These are phyloP conservation scores for Rhizopus arrhizus DNA, from an alignment of 371 early-diverging fungal species.

Conservation along the genomic window DNA sequence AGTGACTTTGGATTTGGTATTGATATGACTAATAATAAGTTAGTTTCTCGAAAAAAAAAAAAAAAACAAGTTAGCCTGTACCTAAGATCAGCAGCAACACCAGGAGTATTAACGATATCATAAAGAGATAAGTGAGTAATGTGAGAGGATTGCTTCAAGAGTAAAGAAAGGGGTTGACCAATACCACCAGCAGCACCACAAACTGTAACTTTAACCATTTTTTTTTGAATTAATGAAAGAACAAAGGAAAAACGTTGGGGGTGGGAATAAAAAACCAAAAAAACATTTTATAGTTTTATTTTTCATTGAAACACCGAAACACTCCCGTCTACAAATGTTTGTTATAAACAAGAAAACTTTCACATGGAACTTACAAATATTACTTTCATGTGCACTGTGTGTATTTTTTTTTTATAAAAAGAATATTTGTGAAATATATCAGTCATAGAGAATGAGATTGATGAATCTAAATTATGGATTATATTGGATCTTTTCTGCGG, in stretches of 20 bases:
- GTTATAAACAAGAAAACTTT: too few relatives aligned
- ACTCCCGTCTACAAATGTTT: neutral
- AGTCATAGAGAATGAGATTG: too few relatives aligned
- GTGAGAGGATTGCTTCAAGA: slow-evolving; percentile 75
- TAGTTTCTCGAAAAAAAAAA: neutral
- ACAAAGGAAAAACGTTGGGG: slow-evolving; percentile 21
- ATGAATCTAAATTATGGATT: too few relatives aligned
- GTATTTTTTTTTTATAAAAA: too few relatives aligned
- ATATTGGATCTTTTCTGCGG: neutral
- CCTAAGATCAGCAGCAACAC: slow-evolving; percentile 78
- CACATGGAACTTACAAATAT: too few relatives aligned
- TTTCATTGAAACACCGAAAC: slow-evolving; percentile 4
- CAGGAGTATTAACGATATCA: slow-evolving; percentile 77
- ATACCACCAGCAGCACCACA: slow-evolving; percentile 91
- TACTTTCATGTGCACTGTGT: too few relatives aligned
- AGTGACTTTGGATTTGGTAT: slow-evolving; percentile 70
- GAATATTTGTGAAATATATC: too few relatives aligned
- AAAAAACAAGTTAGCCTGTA: slow-evolving; percentile 5
- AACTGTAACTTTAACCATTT: slow-evolving; percentile 76
- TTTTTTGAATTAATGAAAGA: slow-evolving; percentile 25
- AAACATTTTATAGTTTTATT: slow-evolving; percentile 1
- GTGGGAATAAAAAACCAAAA: slow-evolving; percentile 18
- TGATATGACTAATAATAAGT: slow-evolving; percentile 58
- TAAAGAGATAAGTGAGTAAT: slow-evolving; percentile 71
- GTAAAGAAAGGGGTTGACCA: slow-evolving; percentile 88